Percentiles rank a stretch among this genome's conserved stretches.
Conservation (phyloP, 345 rosid genomes). For the Lepidium didymum region DNA sequence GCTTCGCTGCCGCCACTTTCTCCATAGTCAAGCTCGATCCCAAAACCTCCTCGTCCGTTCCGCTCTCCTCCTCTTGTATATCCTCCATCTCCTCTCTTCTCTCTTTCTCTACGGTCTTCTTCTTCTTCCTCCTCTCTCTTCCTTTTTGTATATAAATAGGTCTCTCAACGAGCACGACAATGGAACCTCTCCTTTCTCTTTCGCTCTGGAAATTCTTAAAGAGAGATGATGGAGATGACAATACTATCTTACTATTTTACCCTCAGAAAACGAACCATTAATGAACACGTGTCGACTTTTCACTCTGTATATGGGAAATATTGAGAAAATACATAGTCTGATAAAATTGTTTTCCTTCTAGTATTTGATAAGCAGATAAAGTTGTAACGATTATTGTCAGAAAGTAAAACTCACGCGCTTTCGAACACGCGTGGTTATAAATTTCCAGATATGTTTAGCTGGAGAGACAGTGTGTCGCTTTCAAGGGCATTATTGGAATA, state of each 20-base stretch:
- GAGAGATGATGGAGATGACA: conserved; percentile 9
- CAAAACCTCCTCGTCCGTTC: conserved; percentile 49
- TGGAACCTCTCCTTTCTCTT: conserved; percentile 22
- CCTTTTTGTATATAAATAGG: neutral
- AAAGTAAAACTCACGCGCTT: neutral
- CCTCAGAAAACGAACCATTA: neutral
- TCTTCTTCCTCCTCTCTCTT: conserved; percentile 9
- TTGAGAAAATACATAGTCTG: neutral
- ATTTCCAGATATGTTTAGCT: conserved; percentile 15
- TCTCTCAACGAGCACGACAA: conserved; percentile 14
- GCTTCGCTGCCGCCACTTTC: conserved; percentile 96
- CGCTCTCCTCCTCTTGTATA: conserved; percentile 44
- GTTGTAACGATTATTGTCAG: conserved; percentile 5
- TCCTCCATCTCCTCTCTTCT: conserved; percentile 35
- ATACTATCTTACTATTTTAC: neutral
- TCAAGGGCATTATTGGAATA: conserved; percentile 13
- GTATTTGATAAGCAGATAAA: neutral
- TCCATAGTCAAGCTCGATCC: conserved; percentile 97
- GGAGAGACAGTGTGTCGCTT: conserved; percentile 3
- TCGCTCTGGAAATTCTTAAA: conserved; percentile 15
- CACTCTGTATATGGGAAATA: conserved; percentile 4
- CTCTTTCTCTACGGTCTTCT: conserved; percentile 11
- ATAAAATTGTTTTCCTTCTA: neutral
- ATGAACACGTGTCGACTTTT: conserved; percentile 16
- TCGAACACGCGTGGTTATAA: neutral